Evolutionary conservation across 805 yeast species (phyloP).

Genomic region (Vanderwaltozyma verrucispora): DNA sequence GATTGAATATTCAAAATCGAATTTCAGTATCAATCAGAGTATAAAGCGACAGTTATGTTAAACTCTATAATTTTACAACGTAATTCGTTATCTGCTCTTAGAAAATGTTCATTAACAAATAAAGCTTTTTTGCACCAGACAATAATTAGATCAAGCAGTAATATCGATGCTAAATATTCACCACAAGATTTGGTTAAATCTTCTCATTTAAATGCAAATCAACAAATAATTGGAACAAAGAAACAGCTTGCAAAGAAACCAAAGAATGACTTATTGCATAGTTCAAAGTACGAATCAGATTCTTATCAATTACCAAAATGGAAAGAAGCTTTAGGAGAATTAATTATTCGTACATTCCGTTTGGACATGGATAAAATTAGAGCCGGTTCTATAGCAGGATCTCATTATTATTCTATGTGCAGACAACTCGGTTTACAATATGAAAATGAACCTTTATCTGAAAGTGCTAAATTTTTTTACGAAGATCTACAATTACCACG

Average conservation of each 20-base stretch:
- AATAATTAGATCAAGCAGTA: background rate
- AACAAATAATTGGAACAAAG: slow-evolving; percentile 15
- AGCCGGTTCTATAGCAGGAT: slow-evolving; percentile 92
- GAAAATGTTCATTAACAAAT: too few species aligned
- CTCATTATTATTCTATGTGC: slow-evolving; percentile 76
- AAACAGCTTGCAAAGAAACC: slow-evolving; percentile 26
- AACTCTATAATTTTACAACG: too few species aligned
- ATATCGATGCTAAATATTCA: slow-evolving; percentile 8
- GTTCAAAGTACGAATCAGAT: slow-evolving; percentile 31
- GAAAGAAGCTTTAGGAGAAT: slow-evolving; percentile 54
- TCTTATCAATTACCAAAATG: slow-evolving; percentile 36
- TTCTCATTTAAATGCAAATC: slow-evolving; percentile 15
- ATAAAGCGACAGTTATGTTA: too few species aligned
- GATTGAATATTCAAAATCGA: too few species aligned
- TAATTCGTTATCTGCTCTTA: too few species aligned
- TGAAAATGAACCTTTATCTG: slow-evolving; percentile 61
- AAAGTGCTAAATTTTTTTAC: slow-evolving; percentile 75
- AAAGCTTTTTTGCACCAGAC: slow-evolving; percentile 1
- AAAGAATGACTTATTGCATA: slow-evolving; percentile 27
- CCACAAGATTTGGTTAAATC: slow-evolving; percentile 20
- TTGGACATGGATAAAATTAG: slow-evolving; percentile 88
- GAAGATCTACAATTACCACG: slow-evolving; percentile 71
- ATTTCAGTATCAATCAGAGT: too few species aligned
- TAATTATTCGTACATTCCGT: slow-evolving; percentile 46
- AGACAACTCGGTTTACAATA: slow-evolving; percentile 73